These are phyloP conservation scores for Solanum commersonii DNA, from an alignment of 257 asterid genomes.

Conservation along the genomic window DNA sequence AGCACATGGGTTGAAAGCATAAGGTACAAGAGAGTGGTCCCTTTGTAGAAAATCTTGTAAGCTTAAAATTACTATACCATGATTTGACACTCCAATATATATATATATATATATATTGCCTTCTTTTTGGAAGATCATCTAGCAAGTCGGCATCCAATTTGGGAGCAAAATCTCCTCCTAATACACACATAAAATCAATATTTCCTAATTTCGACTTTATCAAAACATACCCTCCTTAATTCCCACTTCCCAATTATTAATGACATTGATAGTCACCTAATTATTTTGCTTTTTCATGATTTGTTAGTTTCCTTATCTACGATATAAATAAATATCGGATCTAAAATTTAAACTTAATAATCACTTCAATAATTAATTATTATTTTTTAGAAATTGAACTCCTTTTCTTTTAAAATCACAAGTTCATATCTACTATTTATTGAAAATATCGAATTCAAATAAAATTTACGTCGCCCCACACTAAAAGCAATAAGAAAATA, in stretches of 20 bases:
- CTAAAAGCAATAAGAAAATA: neutral
- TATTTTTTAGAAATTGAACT: neutral
- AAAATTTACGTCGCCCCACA: neutral
- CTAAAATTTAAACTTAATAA: neutral
- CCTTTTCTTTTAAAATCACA: neutral
- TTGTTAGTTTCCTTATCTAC: neutral
- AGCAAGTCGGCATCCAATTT: conserved; percentile 14
- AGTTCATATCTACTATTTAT: neutral
- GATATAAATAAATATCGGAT: neutral
- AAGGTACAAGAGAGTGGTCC: conserved; percentile 25
- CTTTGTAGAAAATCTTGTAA: conserved; percentile 5
- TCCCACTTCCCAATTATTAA: neutral
- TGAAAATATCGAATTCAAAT: neutral
- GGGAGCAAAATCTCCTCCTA: conserved; percentile 15
- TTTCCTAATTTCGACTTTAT: conserved; percentile 7
- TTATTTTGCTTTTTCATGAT: neutral
- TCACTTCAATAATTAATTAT: neutral
- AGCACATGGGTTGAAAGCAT: conserved; percentile 29
- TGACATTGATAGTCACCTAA: neutral
- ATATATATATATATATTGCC: neutral
- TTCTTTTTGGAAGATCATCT: neutral
- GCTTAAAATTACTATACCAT: neutral
- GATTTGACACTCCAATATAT: conserved; percentile 9
- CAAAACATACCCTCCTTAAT: neutral
- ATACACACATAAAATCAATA: neutral